Evolutionary conservation across 2,329 filamentous ascomycete genomes (phyloP).

Genomic region (Trichoderma simmonsii): DNA sequence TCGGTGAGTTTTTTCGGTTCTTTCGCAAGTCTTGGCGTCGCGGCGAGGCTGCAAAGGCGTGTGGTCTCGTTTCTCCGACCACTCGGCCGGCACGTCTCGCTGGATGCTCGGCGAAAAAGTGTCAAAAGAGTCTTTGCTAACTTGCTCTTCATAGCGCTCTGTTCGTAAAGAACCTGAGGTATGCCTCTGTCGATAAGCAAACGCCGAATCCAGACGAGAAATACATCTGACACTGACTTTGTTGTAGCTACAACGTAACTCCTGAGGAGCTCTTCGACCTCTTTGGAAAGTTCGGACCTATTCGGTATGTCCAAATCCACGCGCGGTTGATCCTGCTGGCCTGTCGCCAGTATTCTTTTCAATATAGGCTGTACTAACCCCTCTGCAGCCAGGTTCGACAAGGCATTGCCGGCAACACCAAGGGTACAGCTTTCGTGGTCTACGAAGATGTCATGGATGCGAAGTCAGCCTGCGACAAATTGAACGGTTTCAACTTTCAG

Average conservation of each 20-base stretch:
- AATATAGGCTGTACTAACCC: slow-evolving; percentile 11
- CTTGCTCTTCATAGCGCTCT: slow-evolving; percentile 68
- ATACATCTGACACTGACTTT: slow-evolving; percentile 43
- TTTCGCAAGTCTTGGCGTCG: slow-evolving; percentile 10
- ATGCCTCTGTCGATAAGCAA: slow-evolving; percentile 20
- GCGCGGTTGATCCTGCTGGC: not conserved
- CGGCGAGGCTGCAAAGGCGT: slow-evolving; percentile 20
- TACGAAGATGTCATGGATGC: slow-evolving; percentile 99
- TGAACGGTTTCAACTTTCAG: slow-evolving; percentile 99
- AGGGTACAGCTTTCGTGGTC: slow-evolving; percentile 97
- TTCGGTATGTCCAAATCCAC: slow-evolving; percentile 67
- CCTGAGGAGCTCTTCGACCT: slow-evolving; percentile 97
- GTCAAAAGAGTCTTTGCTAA: slow-evolving; percentile 31
- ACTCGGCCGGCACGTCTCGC: slow-evolving; percentile 1
- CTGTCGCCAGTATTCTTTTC: not conserved
- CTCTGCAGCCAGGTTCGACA: slow-evolving; percentile 85
- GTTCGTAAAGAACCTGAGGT: slow-evolving; percentile 99
- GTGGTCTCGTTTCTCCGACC: not conserved
- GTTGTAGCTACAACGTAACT: slow-evolving; percentile 92
- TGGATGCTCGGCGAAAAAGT: not conserved
- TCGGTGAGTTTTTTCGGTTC: slow-evolving; percentile 54
- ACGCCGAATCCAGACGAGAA: not conserved
- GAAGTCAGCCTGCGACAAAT: slow-evolving; percentile 97
- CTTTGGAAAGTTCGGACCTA: slow-evolving; percentile 95
- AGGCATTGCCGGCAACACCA: slow-evolving; percentile 94